Percentiles rank a stretch among this genome's conserved stretches.
phyloP scores from a whole-genome alignment of 2,329 filamentous ascomycete species.

The Ploettnerulaceae sp. region DNA sequence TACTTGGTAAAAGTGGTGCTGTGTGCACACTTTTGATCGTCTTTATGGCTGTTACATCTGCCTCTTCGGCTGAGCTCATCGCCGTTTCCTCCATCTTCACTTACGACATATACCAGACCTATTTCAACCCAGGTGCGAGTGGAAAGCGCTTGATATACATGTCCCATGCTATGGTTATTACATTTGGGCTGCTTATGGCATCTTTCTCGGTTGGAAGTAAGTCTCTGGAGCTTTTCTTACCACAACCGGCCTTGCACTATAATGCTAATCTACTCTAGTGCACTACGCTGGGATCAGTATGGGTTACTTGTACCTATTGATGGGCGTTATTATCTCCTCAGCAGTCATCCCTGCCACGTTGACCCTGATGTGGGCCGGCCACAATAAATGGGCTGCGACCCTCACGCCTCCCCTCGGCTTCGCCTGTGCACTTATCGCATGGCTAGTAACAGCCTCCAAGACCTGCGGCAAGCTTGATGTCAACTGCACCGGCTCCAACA shows the following conservation, averaged over 20 bases:
- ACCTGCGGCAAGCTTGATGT: constrained; percentile 66
- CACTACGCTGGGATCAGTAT: constrained; percentile 65
- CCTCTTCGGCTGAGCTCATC: constrained; percentile 78
- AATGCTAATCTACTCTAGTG: constrained; percentile 13
- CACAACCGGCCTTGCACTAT: no score
- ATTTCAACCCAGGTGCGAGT: constrained; percentile 72
- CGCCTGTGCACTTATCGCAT: constrained; percentile 63
- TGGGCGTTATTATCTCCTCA: constrained; percentile 85
- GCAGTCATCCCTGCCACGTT: constrained; percentile 80
- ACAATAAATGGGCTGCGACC: constrained; percentile 70
- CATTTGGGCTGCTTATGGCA: constrained; percentile 74
- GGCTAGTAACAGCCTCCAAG: constrained; percentile 71
- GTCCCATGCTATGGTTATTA: constrained; percentile 67
- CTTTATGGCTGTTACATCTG: constrained; percentile 87
- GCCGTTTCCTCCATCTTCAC: constrained; percentile 85
- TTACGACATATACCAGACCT: constrained; percentile 84
- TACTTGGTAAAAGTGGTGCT: constrained; percentile 78
- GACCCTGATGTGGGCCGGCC: constrained; percentile 74
- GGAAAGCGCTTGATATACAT: constrained; percentile 76
- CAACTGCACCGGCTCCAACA: constrained; percentile 73
- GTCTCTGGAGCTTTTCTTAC: no score
- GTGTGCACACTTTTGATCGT: constrained; percentile 73
- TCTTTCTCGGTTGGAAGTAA: constrained; percentile 64
- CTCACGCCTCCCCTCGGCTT: constrained; percentile 67
- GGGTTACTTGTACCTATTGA: constrained; percentile 84